Evolutionary conservation across 805 yeast genomes (phyloP), one percentile per base, ranked within the genome.

Genomic region (Saccharomyces kudriavzevii): DNA sequence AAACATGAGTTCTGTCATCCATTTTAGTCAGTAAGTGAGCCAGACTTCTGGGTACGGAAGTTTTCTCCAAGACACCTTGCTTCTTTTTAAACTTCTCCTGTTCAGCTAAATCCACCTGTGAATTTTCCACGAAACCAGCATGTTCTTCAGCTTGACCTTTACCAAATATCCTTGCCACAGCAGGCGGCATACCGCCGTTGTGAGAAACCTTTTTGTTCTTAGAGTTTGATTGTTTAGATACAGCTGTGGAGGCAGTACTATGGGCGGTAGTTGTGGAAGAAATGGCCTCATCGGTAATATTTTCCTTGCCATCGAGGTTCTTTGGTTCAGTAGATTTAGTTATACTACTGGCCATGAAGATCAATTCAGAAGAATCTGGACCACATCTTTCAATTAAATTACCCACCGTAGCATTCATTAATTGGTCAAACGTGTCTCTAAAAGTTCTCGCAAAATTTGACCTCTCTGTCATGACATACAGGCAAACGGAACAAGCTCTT

Each of bases 381-480:
- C 85, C 85, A 71, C 85, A 81, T 60, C 84, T 71, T 53, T 82
- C 80, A 52, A 80, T 79, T 59, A 83, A 68, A 59, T 83, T 82
- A 49, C 82, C 84, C 27, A 82, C 75, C 0, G 88, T 83, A 6
- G 86, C 85, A 58, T 76, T 73, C 82, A 82, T 79, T 54, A 83
- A 67, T 59, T 81, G 84, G 62, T 83, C 89, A 68, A 83, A 83
- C 1, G 85, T 81, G 60, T 83, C 87, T 63, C 88, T 73, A 61
- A 82, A 83, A 43, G 77, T 77, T 17, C 81, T 63, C 0, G 85
- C 87, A 67, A 82, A 80, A 59, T 77, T 77, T 0, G 87, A 79
- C 55, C 87, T 72, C 60, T 83, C 87, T 17, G 84, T 77, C 84
- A 83, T 81, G 5, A 82, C 85, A 62, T 81, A 83, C 17, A 83